Evolutionary conservation across 2,329 filamentous ascomycete genomes (phyloP), one percentile per base, ranked within the genome.

Genomic region (Lecanosticta acicola): DNA sequence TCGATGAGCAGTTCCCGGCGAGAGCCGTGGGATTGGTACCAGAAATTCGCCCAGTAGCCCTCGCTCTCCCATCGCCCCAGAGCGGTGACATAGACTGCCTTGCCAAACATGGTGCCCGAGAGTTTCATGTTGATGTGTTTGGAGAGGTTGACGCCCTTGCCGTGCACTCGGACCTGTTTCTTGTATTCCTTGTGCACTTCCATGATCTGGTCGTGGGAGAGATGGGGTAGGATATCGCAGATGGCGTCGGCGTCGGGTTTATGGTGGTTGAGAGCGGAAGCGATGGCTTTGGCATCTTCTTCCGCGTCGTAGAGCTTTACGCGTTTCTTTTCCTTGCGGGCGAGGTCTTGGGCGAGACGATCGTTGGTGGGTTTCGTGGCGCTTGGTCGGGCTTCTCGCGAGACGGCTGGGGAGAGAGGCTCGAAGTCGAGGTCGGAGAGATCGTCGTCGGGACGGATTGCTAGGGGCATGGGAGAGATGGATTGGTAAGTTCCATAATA

Each of bases 21-120:
- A 5, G 83, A 87, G 59, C 84, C 86, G 66, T 91, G 85, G 32
- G 84, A 83, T 63, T 96, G 91, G 69, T 96, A 97, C 83, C 89
- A 97, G 68, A 88, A 95, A 66, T 96, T 97, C 49, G 91, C 89
- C 90, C 93, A 98, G 74, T 95, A 95, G 0, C 88, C 87, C 66
- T 98, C 93, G 57, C 83, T 84, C 70, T 96, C 93, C 83, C 89
- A 97, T 42, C 79, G 78, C 8, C 93, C 93, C 0, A 97, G 78
- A 0, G 91, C 89, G 2, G 87, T 90, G 3, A 90, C 82, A 66
- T 97, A 96, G 61, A 85, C 89, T 4, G 86, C 85, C 69, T 97
- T 97, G 69, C 90, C 91, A 55, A 97, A 83, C 35, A 37, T 37
- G 35, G 35, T 18, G 3, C 82, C 75, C 43, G 84, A 77, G 35